These are phyloP conservation scores for Tephrocybe sp. DNA, from an alignment of 768 basidiomycete genomes.

Conservation along the genomic window DNA sequence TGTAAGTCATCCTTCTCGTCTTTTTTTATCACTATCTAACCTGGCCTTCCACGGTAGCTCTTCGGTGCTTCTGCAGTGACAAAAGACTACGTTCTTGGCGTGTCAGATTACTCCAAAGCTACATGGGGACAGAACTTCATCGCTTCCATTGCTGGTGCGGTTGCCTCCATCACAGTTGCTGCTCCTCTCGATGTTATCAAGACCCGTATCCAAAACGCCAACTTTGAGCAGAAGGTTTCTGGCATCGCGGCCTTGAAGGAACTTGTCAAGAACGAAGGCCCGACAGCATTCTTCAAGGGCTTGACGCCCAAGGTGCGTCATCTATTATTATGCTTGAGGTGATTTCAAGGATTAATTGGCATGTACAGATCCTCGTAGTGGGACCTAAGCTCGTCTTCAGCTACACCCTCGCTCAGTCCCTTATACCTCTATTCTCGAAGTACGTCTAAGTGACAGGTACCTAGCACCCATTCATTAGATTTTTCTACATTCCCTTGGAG, in stretches of 20 bases:
- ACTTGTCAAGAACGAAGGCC: slow-evolving; percentile 83
- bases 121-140: slow-evolving; percentile 98
- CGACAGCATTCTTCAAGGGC: slow-evolving; percentile 89
- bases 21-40: not conserved
- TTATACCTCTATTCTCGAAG: slow-evolving; percentile 89
- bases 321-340: not conserved
- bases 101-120: slow-evolving; percentile 89
- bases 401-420: slow-evolving; percentile 92
- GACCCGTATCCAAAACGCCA: slow-evolving; percentile 97
- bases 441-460: slow-evolving; percentile 52
- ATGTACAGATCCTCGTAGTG: slow-evolving; percentile 80
- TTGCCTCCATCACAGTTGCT: slow-evolving; percentile 93
- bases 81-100: slow-evolving; percentile 89
- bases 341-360: slow-evolving; percentile 10
- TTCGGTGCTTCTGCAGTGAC: slow-evolving; percentile 95
- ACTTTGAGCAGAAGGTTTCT: slow-evolving; percentile 83
- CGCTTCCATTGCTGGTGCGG: slow-evolving; percentile 90
- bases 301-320: slow-evolving; percentile 87
- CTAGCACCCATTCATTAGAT: not conserved
- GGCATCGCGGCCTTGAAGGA: slow-evolving; percentile 84
- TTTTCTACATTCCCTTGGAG: not conserved
- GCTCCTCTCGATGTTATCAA: slow-evolving; percentile 96
- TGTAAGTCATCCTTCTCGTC: slow-evolving; percentile 42
- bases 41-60: slow-evolving; percentile 50
- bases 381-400: slow-evolving; percentile 98